A percentile compares a stretch with the other conserved stretches of the same genome.
phyloP scores from a whole-genome alignment of 345 rosid species.

The Cardamine chenopodiifolia region DNA sequence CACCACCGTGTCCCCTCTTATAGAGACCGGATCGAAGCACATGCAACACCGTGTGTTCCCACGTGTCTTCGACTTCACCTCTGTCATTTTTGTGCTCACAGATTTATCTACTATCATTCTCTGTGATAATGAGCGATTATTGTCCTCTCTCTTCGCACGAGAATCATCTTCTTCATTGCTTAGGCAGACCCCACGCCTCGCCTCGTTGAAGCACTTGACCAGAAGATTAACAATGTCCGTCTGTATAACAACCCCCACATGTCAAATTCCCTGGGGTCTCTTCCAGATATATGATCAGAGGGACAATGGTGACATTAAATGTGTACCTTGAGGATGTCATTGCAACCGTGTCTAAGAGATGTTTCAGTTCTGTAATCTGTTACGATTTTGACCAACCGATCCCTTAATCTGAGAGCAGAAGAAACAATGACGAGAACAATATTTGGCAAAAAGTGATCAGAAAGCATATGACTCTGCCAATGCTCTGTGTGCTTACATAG shows the following conservation, averaged over 20 bases:
- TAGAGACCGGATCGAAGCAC: conserved; percentile 88
- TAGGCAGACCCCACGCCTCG: conserved; percentile 74
- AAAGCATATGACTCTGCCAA: background rate
- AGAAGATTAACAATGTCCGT: conserved; percentile 92
- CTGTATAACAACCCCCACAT: conserved; percentile 47
- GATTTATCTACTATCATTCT: conserved; percentile 48
- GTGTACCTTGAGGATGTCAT: conserved; percentile 88
- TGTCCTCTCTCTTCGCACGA: conserved; percentile 60
- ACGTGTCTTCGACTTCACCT: conserved; percentile 83
- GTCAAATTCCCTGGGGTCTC: conserved; percentile 22
- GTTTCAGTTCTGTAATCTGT: conserved; percentile 99
- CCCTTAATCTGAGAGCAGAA: conserved; percentile 73
- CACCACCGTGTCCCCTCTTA: conserved; percentile 71
- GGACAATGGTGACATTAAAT: background rate
- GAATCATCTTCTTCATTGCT: conserved; percentile 69
- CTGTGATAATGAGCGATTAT: conserved; percentile 46
- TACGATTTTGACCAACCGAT: conserved; percentile 85
- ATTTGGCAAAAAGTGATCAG: background rate
- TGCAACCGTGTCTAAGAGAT: conserved; percentile 96
- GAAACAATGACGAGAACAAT: conserved; percentile 2
- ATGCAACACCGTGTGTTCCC: conserved; percentile 94
- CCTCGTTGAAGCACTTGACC: conserved; percentile 88
- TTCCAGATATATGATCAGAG: conserved; percentile 6
- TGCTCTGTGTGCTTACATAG: background rate
- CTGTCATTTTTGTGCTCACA: conserved; percentile 53